Evolutionary conservation across 164 flowering plant genomes (phyloP).

Genomic region (Taxillus chinensis): DNA sequence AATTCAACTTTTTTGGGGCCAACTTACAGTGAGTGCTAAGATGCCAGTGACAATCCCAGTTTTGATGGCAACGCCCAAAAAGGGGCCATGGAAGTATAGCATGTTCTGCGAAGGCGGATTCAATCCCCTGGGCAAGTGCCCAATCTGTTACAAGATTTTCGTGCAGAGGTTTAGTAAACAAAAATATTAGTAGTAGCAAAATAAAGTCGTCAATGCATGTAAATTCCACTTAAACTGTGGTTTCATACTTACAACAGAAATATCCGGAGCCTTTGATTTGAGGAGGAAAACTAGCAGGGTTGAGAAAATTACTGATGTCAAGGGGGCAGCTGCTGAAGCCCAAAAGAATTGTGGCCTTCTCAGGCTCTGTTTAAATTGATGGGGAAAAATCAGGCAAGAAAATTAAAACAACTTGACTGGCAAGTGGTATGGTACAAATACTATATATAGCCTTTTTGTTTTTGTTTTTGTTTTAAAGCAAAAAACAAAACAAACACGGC

Average conservation of each 20-base stretch:
- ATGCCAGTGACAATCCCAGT: constrained; percentile 65
- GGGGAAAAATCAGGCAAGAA: not conserved
- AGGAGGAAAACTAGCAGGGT: constrained; percentile 39
- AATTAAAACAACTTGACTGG: not conserved
- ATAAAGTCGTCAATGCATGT: not conserved
- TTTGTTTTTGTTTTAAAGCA: too few relatives aligned
- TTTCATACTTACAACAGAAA: constrained; percentile 33
- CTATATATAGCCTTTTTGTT: not conserved
- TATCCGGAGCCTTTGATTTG: constrained; percentile 24
- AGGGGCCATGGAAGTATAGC: constrained; percentile 40
- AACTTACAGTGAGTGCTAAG: constrained; percentile 57
- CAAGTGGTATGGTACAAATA: not conserved
- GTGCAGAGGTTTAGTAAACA: constrained; percentile 1
- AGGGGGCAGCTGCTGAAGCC: constrained; percentile 68
- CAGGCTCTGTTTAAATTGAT: constrained; percentile 28
- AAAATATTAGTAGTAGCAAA: too few relatives aligned
- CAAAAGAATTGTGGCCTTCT: constrained; percentile 49
- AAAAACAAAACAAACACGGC: too few relatives aligned
- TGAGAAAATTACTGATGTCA: constrained; percentile 48
- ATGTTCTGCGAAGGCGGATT: constrained; percentile 71
- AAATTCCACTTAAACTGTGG: not conserved
- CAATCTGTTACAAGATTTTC: constrained; percentile 32
- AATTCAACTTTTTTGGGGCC: not conserved
- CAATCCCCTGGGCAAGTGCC: constrained; percentile 57
- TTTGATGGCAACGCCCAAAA: constrained; percentile 43